A percentile compares a stretch with the other conserved stretches of the same genome.
Evolutionary conservation across 257 asterid species (phyloP).

Genomic region (Fraxinus americana): DNA sequence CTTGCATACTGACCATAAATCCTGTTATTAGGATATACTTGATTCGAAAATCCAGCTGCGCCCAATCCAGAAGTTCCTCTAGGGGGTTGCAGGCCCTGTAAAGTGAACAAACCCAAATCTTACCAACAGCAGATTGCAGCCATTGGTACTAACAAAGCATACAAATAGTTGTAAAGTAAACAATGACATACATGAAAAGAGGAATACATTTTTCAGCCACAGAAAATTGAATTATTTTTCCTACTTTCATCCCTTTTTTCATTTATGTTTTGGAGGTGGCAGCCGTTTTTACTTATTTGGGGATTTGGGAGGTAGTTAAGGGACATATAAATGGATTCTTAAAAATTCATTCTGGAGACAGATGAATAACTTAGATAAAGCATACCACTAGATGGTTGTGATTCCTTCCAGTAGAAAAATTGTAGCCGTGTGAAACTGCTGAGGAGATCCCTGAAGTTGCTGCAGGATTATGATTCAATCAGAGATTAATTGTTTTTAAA

Average conservation of each 20-base stretch:
- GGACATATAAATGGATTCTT: background rate
- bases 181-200: background rate
- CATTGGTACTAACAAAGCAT: background rate
- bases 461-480: constrained; percentile 10
- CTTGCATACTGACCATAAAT: constrained; percentile 37
- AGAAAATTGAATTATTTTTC: background rate
- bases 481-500: background rate
- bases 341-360: background rate
- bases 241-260: background rate
- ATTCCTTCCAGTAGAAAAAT: constrained; percentile 32
- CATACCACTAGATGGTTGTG: constrained; percentile 40
- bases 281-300: background rate
- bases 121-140: background rate
- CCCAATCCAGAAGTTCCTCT: constrained; percentile 31
- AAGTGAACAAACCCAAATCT: constrained; percentile 1
- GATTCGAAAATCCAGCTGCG: constrained; percentile 30
- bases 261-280: background rate
- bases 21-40: constrained; percentile 34
- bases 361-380: background rate
- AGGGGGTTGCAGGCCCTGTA: constrained; percentile 46
- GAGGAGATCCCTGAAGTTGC: constrained; percentile 38
- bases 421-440: constrained; percentile 31
- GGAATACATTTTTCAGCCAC: background rate
- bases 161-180: background rate
- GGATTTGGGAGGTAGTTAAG: background rate